Evolutionary conservation across 2,329 filamentous ascomycete genomes (phyloP).

Genomic region (Aureobasidium vineae): DNA sequence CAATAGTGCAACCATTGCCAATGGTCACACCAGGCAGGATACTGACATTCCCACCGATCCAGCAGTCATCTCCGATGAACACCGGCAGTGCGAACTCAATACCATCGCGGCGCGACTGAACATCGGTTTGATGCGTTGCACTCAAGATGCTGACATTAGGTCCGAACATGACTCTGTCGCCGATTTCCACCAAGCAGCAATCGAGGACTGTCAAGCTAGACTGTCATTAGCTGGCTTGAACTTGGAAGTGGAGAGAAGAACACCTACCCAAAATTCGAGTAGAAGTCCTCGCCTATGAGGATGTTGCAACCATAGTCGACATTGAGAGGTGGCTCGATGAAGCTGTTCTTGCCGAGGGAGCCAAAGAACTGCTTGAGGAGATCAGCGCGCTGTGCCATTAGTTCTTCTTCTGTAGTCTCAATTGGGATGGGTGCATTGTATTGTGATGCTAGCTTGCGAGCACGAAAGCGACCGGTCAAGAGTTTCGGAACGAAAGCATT

Average conservation of each 20-base stretch:
- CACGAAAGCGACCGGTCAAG: constrained; percentile 52
- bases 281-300: constrained; percentile 61
- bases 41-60: constrained; percentile 69
- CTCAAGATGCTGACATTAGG: constrained; percentile 54
- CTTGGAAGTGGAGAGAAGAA: neutral
- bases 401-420: constrained; percentile 28
- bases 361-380: constrained; percentile 38
- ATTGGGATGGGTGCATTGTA: constrained; percentile 58
- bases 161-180: constrained; percentile 53
- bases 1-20: constrained; percentile 69
- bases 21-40: constrained; percentile 77
- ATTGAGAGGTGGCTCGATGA: constrained; percentile 61
- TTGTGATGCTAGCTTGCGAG: constrained; percentile 56
- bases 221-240: neutral
- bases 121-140: constrained; percentile 54
- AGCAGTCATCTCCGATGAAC: constrained; percentile 73
- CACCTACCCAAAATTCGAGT: constrained; percentile 57
- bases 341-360: constrained; percentile 42
- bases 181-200: constrained; percentile 53
- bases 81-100: constrained; percentile 53
- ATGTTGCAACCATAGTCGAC: constrained; percentile 68
- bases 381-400: constrained; percentile 34
- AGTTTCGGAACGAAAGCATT: constrained; percentile 52
- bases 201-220: constrained; percentile 49
- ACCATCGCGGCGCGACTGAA: constrained; percentile 48